Conservation (phyloP, 805 yeast species). For the Komagataella mondaviorum region DNA sequence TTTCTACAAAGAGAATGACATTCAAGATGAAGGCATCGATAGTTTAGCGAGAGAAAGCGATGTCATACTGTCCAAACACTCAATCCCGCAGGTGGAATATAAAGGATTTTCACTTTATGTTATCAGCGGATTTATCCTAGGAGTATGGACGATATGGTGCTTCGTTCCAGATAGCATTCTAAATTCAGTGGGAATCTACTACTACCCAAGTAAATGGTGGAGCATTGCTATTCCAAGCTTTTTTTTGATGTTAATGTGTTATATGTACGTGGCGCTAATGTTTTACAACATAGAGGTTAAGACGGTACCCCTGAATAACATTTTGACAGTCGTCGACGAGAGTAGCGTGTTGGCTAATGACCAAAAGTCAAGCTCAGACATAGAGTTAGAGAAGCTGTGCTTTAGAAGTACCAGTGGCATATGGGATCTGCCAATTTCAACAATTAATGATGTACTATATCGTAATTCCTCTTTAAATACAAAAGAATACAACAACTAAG, state of each 20-base stretch:
- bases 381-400: constrained; percentile 16
- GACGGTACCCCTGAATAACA: constrained; percentile 44
- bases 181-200: constrained; percentile 40
- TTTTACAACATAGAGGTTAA: constrained; percentile 66
- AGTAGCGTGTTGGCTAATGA: constrained; percentile 23
- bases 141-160: constrained; percentile 62
- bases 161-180: constrained; percentile 48
- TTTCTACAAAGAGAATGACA: background rate
- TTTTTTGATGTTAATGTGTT: constrained; percentile 58
- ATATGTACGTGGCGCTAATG: constrained; percentile 55
- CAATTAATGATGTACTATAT: constrained; percentile 56
- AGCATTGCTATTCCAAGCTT: constrained; percentile 65
- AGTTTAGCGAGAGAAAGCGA: constrained; percentile 51
- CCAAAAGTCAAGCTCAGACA: constrained; percentile 4
- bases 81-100: constrained; percentile 57
- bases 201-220: constrained; percentile 90
- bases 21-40: constrained; percentile 18
- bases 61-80: constrained; percentile 42
- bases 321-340: constrained; percentile 59
- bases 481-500: constrained; percentile 7
- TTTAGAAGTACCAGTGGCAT: constrained; percentile 68
- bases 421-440: constrained; percentile 67
- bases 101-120: constrained; percentile 79
- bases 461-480: constrained; percentile 5
- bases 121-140: constrained; percentile 40